Conservation (phyloP, 139 green algal genomes). For the Trebouxia sp. region DNA sequence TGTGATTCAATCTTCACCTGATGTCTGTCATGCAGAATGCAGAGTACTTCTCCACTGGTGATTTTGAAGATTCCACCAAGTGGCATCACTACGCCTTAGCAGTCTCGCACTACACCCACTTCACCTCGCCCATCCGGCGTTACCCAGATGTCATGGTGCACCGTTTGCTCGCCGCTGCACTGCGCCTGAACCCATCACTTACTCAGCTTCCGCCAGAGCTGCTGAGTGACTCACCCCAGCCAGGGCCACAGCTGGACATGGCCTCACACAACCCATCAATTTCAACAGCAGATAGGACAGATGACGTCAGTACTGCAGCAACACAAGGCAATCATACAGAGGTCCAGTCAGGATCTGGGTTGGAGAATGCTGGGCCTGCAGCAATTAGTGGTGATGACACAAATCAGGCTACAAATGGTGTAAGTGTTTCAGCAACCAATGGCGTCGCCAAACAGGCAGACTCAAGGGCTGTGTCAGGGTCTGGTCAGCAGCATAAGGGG, state of each 20-base stretch:
- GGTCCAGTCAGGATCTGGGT: too few species aligned
- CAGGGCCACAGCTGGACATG: not conserved
- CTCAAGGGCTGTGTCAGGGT: too few species aligned
- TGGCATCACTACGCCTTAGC: conserved; percentile 85
- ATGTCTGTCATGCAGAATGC: conserved; percentile 56
- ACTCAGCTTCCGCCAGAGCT: not conserved
- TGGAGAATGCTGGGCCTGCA: too few species aligned
- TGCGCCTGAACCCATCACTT: conserved; percentile 38
- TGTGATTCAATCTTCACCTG: not conserved
- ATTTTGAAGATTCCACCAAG: conserved; percentile 32
- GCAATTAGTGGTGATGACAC: too few species aligned
- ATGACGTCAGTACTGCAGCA: too few species aligned
- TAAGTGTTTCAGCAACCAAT: too few species aligned
- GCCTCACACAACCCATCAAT: too few species aligned
- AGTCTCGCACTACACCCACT: conserved; percentile 87
- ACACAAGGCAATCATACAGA: too few species aligned
- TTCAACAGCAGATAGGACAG: too few species aligned
- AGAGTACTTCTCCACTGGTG: conserved; percentile 88
- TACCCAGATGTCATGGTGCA: conserved; percentile 95
- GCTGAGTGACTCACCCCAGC: not conserved
- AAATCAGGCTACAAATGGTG: too few species aligned
- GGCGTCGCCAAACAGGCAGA: too few species aligned
- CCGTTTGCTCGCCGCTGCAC: conserved; percentile 70
- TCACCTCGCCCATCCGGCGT: conserved; percentile 89
- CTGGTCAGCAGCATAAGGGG: not conserved